phyloP scores from a whole-genome alignment of 768 basidiomycete genomes.

The Mycena vitilis region DNA sequence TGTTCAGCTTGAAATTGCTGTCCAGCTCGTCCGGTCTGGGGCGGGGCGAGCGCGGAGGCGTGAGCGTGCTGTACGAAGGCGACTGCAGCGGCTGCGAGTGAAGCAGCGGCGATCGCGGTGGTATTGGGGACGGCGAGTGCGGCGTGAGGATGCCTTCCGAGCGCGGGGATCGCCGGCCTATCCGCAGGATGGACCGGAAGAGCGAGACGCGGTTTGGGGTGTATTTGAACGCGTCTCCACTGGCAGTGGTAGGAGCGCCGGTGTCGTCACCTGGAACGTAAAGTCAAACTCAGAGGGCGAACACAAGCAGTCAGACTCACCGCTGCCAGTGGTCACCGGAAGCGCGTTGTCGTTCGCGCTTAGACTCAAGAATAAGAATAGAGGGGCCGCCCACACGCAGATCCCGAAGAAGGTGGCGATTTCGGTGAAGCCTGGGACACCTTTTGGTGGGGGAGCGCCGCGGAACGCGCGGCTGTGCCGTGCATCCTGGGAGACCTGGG shows the following conservation, averaged over 20 bases:
- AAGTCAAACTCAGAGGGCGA: too few species aligned
- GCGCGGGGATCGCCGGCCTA: constrained; percentile 57
- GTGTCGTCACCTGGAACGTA: constrained; percentile 5
- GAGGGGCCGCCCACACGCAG: constrained; percentile 89
- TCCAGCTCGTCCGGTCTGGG: constrained; percentile 48
- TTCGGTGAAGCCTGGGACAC: constrained; percentile 69
- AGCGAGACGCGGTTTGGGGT: constrained; percentile 63
- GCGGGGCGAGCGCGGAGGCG: constrained; percentile 54
- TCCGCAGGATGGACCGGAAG: constrained; percentile 73
- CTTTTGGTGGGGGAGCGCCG: constrained; percentile 43
- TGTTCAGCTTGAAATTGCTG: constrained; percentile 52
- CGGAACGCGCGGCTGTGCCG: constrained; percentile 65
- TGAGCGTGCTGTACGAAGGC: constrained; percentile 40
- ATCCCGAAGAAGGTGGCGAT: constrained; percentile 87
- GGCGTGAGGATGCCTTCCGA: constrained; percentile 80
- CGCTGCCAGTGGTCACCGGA: constrained; percentile 70
- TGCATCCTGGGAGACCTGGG: constrained; percentile 73
- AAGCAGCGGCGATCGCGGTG: constrained; percentile 48
- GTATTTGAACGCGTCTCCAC: constrained; percentile 18
- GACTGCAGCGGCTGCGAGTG: constrained; percentile 46
- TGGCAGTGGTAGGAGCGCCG: constrained; percentile 13
- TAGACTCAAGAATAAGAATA: constrained; percentile 95
- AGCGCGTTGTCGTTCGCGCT: constrained; percentile 98
- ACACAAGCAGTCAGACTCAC: constrained; percentile 11
- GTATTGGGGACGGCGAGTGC: constrained; percentile 55